Evolutionary conservation across 768 basidiomycete genomes (phyloP).

Genomic region (Tulasnella sp.): DNA sequence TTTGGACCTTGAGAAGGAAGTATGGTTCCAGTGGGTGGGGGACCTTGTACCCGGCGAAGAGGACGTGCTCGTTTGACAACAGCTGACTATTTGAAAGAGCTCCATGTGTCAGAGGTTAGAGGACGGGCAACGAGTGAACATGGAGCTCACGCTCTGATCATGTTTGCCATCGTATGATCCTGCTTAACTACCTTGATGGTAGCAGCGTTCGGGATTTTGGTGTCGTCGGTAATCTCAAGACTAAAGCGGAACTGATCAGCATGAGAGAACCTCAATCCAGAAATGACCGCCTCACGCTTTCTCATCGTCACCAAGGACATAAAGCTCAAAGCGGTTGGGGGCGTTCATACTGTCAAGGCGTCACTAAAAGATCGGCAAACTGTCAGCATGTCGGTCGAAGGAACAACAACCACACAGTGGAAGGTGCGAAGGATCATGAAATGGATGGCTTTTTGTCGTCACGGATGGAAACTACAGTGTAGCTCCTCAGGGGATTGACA

Average conservation of each 20-base stretch:
- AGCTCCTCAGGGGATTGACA: slow-evolving; percentile 49
- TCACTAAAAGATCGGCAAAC: not conserved
- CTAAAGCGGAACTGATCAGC: slow-evolving; percentile 36
- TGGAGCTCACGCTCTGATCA: slow-evolving; percentile 78
- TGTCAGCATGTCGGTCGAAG: not conserved
- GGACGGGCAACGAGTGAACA: slow-evolving; percentile 4
- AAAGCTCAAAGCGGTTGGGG: slow-evolving; percentile 86
- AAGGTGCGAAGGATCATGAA: slow-evolving; percentile 14
- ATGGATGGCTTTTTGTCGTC: slow-evolving; percentile 11
- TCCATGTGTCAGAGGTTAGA: not conserved
- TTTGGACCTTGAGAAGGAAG: slow-evolving; percentile 93
- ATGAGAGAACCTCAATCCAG: slow-evolving; percentile 13
- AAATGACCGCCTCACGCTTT: slow-evolving; percentile 60
- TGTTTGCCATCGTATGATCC: slow-evolving; percentile 93
- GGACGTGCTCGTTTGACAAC: slow-evolving; percentile 73
- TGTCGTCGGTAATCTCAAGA: slow-evolving; percentile 87
- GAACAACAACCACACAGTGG: not conserved
- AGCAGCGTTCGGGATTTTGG: slow-evolving; percentile 95
- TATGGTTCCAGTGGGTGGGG: slow-evolving; percentile 93
- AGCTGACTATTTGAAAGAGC: slow-evolving; percentile 59
- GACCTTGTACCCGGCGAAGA: slow-evolving; percentile 97
- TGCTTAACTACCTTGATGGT: slow-evolving; percentile 93
- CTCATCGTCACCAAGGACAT: slow-evolving; percentile 88
- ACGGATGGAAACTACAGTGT: slow-evolving; percentile 4
- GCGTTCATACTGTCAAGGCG: slow-evolving; percentile 61